Conservation (phyloP, 805 yeast genomes). For the Vanderwaltozyma yarrowii region DNA sequence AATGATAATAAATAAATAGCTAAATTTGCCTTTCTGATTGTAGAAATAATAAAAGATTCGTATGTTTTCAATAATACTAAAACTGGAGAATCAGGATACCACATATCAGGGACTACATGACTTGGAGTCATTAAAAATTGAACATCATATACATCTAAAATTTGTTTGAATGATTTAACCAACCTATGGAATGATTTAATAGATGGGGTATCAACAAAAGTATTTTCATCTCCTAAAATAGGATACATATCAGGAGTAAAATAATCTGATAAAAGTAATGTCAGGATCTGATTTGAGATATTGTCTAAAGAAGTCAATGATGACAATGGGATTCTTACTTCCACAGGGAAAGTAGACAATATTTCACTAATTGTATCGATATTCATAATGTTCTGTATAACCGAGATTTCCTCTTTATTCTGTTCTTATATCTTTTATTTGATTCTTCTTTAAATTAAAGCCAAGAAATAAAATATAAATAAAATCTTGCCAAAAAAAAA, state of each 20-base stretch:
- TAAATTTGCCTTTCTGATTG: constrained; percentile 73
- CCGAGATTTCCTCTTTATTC: too few species aligned
- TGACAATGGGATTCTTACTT: neutral
- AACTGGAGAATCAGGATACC: constrained; percentile 51
- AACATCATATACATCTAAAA: neutral
- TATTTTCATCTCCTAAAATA: neutral
- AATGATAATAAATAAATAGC: constrained; percentile 82
- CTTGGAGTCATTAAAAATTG: constrained; percentile 40
- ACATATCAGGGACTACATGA: constrained; percentile 62
- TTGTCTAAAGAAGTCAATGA: neutral
- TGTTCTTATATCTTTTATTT: too few species aligned
- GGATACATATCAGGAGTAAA: neutral
- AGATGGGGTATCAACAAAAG: neutral
- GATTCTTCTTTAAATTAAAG: too few species aligned
- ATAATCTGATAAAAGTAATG: neutral
- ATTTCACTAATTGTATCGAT: neutral
- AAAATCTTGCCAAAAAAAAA: too few species aligned
- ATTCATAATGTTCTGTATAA: neutral
- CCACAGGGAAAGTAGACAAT: neutral
- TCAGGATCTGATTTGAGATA: constrained; percentile 1
- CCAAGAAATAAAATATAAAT: too few species aligned
- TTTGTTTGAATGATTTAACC: neutral
- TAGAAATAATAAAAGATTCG: constrained; percentile 36
- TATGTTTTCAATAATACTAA: constrained; percentile 48
- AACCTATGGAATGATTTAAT: constrained; percentile 1